phyloP scores from a whole-genome alignment of 768 basidiomycete genomes.

The Filobasidium wieringae region DNA sequence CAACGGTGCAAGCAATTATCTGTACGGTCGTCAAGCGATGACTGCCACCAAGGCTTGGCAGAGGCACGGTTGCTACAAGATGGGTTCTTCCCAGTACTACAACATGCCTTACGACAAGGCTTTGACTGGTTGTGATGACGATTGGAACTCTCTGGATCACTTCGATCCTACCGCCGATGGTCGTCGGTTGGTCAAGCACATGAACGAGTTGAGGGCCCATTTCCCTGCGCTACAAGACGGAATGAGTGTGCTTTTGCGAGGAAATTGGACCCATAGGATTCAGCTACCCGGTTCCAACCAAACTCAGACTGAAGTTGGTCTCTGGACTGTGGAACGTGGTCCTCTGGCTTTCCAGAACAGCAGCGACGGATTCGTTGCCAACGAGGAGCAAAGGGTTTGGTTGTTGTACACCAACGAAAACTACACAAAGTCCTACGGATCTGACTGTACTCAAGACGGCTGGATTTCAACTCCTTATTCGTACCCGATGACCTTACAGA shows the following conservation, averaged over 20 bases:
- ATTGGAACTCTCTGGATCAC: slow-evolving; percentile 87
- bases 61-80: slow-evolving; percentile 78
- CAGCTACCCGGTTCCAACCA: slow-evolving; percentile 72
- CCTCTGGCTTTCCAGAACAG: slow-evolving; percentile 52
- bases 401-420: slow-evolving; percentile 80
- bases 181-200: slow-evolving; percentile 61
- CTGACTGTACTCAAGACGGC: slow-evolving; percentile 46
- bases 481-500: slow-evolving; percentile 53
- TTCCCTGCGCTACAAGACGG: slow-evolving; percentile 77
- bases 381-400: slow-evolving; percentile 60
- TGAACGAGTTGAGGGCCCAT: slow-evolving; percentile 54
- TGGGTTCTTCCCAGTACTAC: slow-evolving; percentile 86
- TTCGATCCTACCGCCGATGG: slow-evolving; percentile 79
- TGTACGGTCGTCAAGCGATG: slow-evolving; percentile 92
- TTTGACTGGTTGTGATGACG: slow-evolving; percentile 70
- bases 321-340: slow-evolving; percentile 68
- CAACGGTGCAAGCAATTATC: slow-evolving; percentile 80
- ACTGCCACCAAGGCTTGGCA: slow-evolving; percentile 72
- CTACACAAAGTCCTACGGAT: slow-evolving; percentile 51
- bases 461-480: slow-evolving; percentile 76
- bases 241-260: slow-evolving; percentile 65
- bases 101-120: slow-evolving; percentile 76
- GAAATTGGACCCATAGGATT: slow-evolving; percentile 72
- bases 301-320: slow-evolving; percentile 71
- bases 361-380: slow-evolving; percentile 44